Evolutionary conservation across 805 yeast genomes (phyloP), one percentile per base, ranked within the genome.

Genomic region (Debaryomyces hansenii): DNA sequence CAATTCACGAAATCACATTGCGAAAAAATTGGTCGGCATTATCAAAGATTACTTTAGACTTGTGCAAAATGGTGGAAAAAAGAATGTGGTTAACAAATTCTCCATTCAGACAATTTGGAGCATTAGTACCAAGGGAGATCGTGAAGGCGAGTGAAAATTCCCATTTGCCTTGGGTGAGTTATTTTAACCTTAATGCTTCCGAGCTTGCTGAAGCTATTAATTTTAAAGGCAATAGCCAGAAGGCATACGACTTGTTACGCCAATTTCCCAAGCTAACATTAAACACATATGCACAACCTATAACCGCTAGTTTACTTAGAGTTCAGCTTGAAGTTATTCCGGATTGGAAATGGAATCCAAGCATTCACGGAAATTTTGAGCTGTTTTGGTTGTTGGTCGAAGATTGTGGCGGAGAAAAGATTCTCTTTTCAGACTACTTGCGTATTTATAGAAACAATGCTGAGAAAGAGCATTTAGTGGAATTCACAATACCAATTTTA

Each of bases 21-120:
- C 72, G 76, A 44, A 87, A 84, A 53, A 76, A 78, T 9, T 90
- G 96, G 95, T 76, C 96, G 0, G 60, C 71, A 16, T 63, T 86
- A 11, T 72, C 96, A 0, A 78, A 76, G 52, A 49, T 67, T 1
- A 59, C 85, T 1, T 72, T 90, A 10, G 82, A 82, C 44, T 51
- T 92, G 9, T 85, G 92, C 60, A 87, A 88, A 52, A 83, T 87
- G 82, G 85, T 90, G 18, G 96, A 87, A 44, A 77, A 71, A 46
- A 69, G 96, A 42, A 75, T 88, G 69, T 95, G 99, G 99, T 60
- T 81, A 10, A 81, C 92, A 0, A 84, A 81, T 51, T 82, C 96
- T 0, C 97, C 98, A 0, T 78, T 94, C 45, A 74, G 97, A 48
- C 98, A 94, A 59, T 90, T 88, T 59, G 72, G 69, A 2, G 74